Evolutionary conservation across 176 grass and related monocot genomes (phyloP), one percentile per base, ranked within the genome.

Genomic region (Themeda triandra): DNA sequence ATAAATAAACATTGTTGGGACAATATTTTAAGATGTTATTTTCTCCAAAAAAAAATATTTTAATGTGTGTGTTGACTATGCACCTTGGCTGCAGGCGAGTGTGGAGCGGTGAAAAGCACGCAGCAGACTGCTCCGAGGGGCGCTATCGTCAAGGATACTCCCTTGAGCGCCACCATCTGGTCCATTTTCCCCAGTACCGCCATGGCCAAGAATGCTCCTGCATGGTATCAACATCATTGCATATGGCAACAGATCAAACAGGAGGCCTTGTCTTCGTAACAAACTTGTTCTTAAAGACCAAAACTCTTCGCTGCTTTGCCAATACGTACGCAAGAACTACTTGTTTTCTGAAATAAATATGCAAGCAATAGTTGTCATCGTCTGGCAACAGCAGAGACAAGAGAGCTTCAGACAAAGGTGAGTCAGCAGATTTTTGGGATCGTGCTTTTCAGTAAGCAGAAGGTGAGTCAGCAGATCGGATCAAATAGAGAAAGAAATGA

Each of bases 131-230:
- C 93, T 66, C 96, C 93, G 8, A 95, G 89, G 14, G 96, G 96
- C n/a, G 93, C 96, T 77, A 98, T 90, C 21, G 93, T 95, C 69
- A 95, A 69, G 15, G 86, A 71, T 28, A 95, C 37, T 11, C 96
- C 96, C 80, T 86, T 93, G 65, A 82, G 80, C 72, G 91, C 91
- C 83, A 95, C 77, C 71, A 94, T 58, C 82, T 98, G 91, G 81
- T 98, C 96, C 14, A 95, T 62, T 69, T 82, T 89, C 60, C 96
- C 96, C 69, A 98, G 71, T 37, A 90, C 48, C 36, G 89, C 96
- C 96, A 98, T 98, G 59, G 96, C 91, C 70, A 85, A n/a, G 77
- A 98, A 98, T 13, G 96, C 96, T 45, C 93, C 96, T 98, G 78
- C 60, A 67, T 63, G 29, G 42, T 10, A 79, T 68, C 13, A 80